phyloP scores from a whole-genome alignment of 1,139 yeast genomes.

The Suhomyces taliae region DNA sequence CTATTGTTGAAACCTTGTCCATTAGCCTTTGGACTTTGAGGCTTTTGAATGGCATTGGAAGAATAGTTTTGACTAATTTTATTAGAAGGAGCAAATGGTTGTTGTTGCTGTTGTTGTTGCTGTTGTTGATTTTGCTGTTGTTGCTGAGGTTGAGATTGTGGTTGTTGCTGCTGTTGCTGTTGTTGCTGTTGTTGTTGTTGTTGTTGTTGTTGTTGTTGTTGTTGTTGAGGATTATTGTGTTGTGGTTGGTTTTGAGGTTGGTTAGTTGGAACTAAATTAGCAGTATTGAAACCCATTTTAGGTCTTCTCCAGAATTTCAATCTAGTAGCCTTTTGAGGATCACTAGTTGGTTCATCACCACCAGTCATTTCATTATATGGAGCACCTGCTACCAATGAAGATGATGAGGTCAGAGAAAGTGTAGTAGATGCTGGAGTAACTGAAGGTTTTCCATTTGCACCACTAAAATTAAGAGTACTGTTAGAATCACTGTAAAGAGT shows the following conservation, averaged over 20 bases:
- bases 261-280: conserved; percentile 13
- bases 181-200: conserved; percentile 3
- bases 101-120: conserved; percentile 4
- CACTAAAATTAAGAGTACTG: conserved; percentile 6
- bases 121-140: not conserved
- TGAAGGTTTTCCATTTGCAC: not conserved
- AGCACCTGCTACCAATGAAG: conserved; percentile 19
- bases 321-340: conserved; percentile 46
- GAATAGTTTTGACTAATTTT: conserved; percentile 18
- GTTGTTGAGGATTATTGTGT: conserved; percentile 1
- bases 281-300: conserved; percentile 24
- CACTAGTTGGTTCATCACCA: conserved; percentile 34
- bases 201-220: conserved; percentile 1
- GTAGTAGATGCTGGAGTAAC: not conserved
- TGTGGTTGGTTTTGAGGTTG: conserved; percentile 2
- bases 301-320: conserved; percentile 59
- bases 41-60: conserved; percentile 17
- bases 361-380: conserved; percentile 15
- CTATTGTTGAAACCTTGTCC: not conserved
- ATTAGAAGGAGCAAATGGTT: conserved; percentile 2
- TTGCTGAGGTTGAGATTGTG: not conserved
- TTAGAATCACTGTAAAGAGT: conserved; percentile 10
- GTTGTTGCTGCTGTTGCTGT: conserved; percentile 2
- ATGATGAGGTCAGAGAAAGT: conserved; percentile 10
- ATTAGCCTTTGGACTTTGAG: conserved; percentile 11